Percentiles rank a stretch among this genome's conserved stretches.
These are phyloP conservation scores for Akebia trifoliata DNA, from an alignment of 164 flowering plant genomes.

Conservation along the genomic window DNA sequence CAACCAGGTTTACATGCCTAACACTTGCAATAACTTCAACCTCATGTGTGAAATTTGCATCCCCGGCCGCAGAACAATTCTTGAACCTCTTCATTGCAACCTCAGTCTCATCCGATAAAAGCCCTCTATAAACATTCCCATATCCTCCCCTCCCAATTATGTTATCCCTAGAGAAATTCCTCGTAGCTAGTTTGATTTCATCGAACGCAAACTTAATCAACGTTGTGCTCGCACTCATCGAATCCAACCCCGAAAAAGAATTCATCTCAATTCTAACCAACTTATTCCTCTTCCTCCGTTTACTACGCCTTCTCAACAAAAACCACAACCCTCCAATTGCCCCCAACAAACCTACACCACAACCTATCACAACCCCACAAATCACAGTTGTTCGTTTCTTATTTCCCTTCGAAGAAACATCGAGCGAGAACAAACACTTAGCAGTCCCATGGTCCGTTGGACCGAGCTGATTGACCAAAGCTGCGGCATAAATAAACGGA, in stretches of 20 bases:
- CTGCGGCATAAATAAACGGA: slow-evolving; percentile 42
- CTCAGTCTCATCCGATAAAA: slow-evolving; percentile 58
- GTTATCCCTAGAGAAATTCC: slow-evolving; percentile 56
- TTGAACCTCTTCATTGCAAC: slow-evolving; percentile 86
- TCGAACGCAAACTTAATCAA: slow-evolving; percentile 55
- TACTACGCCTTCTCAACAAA: slow-evolving; percentile 17
- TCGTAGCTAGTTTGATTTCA: slow-evolving; percentile 62
- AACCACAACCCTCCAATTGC: slow-evolving; percentile 30
- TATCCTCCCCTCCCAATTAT: slow-evolving; percentile 87
- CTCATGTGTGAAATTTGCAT: slow-evolving; percentile 52
- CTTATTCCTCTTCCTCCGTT: slow-evolving; percentile 15
- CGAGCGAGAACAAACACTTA: slow-evolving; percentile 36
- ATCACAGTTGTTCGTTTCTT: slow-evolving; percentile 23
- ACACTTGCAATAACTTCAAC: slow-evolving; percentile 53
- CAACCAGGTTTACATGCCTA: slow-evolving; percentile 45
- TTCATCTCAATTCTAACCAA: slow-evolving; percentile 13
- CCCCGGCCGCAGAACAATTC: slow-evolving; percentile 76
- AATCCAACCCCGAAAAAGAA: slow-evolving; percentile 33
- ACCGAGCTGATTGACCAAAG: slow-evolving; percentile 30
- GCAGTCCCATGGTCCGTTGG: slow-evolving; percentile 40
- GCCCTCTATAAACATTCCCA: slow-evolving; percentile 83
- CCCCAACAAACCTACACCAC: slow-evolving; percentile 20
- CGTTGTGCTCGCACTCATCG: slow-evolving; percentile 48
- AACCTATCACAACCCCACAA: slow-evolving; percentile 25
- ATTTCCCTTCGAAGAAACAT: slow-evolving; percentile 1